phyloP scores from a whole-genome alignment of 2,329 filamentous ascomycete genomes.

The Westerdykella ornata region DNA sequence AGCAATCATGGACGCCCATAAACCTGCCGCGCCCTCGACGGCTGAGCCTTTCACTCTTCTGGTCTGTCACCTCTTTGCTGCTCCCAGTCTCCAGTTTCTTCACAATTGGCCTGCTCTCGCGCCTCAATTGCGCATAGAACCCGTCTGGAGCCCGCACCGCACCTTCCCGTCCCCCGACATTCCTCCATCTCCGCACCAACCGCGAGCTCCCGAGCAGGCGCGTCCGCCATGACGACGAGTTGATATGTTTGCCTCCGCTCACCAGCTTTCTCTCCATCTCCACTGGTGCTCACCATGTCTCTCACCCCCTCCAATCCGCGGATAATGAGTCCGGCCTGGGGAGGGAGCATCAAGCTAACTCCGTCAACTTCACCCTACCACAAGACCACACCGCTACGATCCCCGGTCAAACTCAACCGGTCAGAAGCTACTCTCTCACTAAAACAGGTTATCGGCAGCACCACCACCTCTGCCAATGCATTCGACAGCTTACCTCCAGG shows the following conservation, averaged over 20 bases:
- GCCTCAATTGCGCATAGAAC: too few relatives aligned
- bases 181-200: slow-evolving; percentile 9
- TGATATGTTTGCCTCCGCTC: slow-evolving; percentile 11
- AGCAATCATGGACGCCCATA: too few relatives aligned
- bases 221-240: slow-evolving; percentile 12
- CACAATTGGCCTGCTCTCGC: too few relatives aligned
- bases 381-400: slow-evolving; percentile 57
- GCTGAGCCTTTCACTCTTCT: not conserved
- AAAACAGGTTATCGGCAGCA: slow-evolving; percentile 84
- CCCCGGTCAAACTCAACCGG: slow-evolving; percentile 50
- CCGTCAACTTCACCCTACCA: slow-evolving; percentile 65
- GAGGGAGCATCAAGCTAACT: slow-evolving; percentile 45
- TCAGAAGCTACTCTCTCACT: slow-evolving; percentile 56
- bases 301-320: slow-evolving; percentile 37
- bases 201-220: slow-evolving; percentile 9
- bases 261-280: slow-evolving; percentile 6
- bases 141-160: not conserved
- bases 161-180: slow-evolving; percentile 2
- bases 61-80: too few relatives aligned
- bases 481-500: slow-evolving; percentile 73
- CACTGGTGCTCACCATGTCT: slow-evolving; percentile 27
- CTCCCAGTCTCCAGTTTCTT: too few relatives aligned
- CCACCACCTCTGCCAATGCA: slow-evolving; percentile 73
- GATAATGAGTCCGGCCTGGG: slow-evolving; percentile 39
- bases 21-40: not conserved